These are phyloP conservation scores for Fusarium euwallaceae DNA, from an alignment of 2,329 filamentous ascomycete genomes.

Conservation along the genomic window DNA sequence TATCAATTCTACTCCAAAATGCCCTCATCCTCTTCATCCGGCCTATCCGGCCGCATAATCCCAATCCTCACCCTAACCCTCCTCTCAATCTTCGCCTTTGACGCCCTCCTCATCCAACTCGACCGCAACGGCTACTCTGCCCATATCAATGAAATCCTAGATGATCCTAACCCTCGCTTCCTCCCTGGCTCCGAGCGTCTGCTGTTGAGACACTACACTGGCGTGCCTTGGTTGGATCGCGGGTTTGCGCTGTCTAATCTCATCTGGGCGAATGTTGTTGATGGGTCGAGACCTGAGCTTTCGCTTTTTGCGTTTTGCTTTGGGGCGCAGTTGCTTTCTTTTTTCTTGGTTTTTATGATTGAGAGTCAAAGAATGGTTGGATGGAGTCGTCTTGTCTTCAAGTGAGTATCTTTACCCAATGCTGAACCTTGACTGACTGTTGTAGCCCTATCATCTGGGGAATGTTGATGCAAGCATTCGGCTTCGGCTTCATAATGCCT, in stretches of 20 bases:
- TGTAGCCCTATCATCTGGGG: constrained; percentile 42
- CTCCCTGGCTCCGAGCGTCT: constrained; percentile 38
- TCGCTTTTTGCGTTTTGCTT: constrained; percentile 42
- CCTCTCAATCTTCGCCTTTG: constrained; percentile 37
- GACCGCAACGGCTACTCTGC: constrained; percentile 39
- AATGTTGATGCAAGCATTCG: constrained; percentile 36
- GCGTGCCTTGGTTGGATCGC: constrained; percentile 33
- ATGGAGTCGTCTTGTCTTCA: constrained; percentile 31
- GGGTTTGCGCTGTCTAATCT: constrained; percentile 35
- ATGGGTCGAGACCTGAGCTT: constrained; percentile 40
- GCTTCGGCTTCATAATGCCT: constrained; percentile 42
- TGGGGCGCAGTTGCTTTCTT: constrained; percentile 34
- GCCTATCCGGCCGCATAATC: constrained; percentile 17
- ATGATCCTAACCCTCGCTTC: constrained; percentile 32
- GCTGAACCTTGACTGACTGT: not conserved
- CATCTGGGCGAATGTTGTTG: constrained; percentile 40
- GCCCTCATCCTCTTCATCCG: constrained; percentile 11
- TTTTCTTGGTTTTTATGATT: constrained; percentile 39
- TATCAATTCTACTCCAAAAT: not conserved
- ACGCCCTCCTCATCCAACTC: constrained; percentile 41
- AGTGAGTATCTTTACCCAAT: constrained; percentile 24
- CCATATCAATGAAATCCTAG: constrained; percentile 21
- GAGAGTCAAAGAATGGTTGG: constrained; percentile 33
- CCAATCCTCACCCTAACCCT: constrained; percentile 29
- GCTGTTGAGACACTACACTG: constrained; percentile 36